Base-by-base conservation (phyloP, 2,329 filamentous ascomycete species). In the Dactylellina cionopaga region DNA sequence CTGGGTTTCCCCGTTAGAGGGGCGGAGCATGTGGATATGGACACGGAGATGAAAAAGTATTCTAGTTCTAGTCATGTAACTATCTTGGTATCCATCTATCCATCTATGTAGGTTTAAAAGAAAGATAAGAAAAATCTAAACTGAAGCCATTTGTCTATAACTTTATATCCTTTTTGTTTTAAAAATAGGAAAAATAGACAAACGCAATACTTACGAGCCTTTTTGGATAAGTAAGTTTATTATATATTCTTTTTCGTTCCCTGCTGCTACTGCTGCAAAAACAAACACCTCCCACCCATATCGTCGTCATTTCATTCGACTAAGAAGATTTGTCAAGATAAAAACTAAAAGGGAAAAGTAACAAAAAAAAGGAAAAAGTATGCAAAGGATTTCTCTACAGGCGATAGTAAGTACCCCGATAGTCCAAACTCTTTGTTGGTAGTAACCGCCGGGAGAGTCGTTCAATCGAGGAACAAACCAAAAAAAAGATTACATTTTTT, bases 311-410 rank as follows among this genome's bases (percentile, higher is more conserved):
- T 49, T 43, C 41, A 27, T 66, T 41, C 22, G 58, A 52, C 51
- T 29, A 56, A 51, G 19, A 41, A 13, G 25, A 17, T 27, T 60
- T 60, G 25, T 49, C 25, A 11, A 25, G 6, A 25, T 44, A 64
- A 37, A 1, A 44, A 46, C n/a, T n/a, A 47, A 43, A 62, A 44
- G 54, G 22, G 22, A 2, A 43, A 43, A 46, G 17, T 15, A 55
- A 55, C 39, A 27, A 33, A 31, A 62, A 47, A 19, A 22, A 41
- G 24, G 31, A 47, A 47, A 39, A 59, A 59, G 22, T 25, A 33
- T 47, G 39, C 47, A 49, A 39, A 29, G 33, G 33, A 56, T 66
- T 66, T 66, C 62, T 66, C 58, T 66, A 66, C 62, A 66, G 62
- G 44, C 62, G 62, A 66, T 17, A 43, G 37, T 55, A 47, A n/a